Evolutionary conservation across 1,139 yeast species (phyloP).

Genomic region (Kurtzmaniella quercitrusa): DNA sequence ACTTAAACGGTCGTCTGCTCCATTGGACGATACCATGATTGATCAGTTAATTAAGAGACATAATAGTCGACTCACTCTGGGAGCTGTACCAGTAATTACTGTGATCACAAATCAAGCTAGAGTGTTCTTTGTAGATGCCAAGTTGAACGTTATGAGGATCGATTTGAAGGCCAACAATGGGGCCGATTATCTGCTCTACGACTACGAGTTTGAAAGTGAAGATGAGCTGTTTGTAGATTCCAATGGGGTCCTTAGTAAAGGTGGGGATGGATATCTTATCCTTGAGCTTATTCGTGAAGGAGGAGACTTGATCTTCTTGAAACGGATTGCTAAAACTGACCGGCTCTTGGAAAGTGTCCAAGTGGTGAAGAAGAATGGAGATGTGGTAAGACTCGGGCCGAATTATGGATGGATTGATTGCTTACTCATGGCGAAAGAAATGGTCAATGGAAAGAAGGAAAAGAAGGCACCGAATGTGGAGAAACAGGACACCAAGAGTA

Average conservation of each 20-base stretch:
- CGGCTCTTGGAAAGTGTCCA: conserved; percentile 27
- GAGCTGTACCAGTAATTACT: conserved; percentile 37
- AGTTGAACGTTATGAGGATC: conserved; percentile 36
- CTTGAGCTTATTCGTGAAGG: conserved; percentile 55
- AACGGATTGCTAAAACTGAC: conserved; percentile 29
- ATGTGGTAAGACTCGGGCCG: conserved; percentile 31
- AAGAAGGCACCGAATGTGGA: conserved; percentile 5
- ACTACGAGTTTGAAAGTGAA: conserved; percentile 58
- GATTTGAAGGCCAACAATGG: conserved; percentile 50
- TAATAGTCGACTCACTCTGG: conserved; percentile 28
- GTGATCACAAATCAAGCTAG: conserved; percentile 48
- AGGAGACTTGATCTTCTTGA: conserved; percentile 58
- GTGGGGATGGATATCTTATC: conserved; percentile 53
- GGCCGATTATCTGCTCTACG: conserved; percentile 69
- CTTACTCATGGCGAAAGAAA: conserved; percentile 39
- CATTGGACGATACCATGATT: conserved; percentile 32
- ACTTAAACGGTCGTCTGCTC: conserved; percentile 19
- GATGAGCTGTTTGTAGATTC: conserved; percentile 12
- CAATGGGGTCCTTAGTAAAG: conserved; percentile 18
- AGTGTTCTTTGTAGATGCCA: conserved; percentile 38
- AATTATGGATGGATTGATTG: conserved; percentile 47
- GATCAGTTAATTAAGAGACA: conserved; percentile 40
- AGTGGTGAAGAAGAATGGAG: conserved; percentile 34
- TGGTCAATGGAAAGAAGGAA: conserved; percentile 20
- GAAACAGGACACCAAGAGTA: background rate